Evolutionary conservation across 140 eudicot genomes (phyloP).

Genomic region (Erigeron philadelphicus): DNA sequence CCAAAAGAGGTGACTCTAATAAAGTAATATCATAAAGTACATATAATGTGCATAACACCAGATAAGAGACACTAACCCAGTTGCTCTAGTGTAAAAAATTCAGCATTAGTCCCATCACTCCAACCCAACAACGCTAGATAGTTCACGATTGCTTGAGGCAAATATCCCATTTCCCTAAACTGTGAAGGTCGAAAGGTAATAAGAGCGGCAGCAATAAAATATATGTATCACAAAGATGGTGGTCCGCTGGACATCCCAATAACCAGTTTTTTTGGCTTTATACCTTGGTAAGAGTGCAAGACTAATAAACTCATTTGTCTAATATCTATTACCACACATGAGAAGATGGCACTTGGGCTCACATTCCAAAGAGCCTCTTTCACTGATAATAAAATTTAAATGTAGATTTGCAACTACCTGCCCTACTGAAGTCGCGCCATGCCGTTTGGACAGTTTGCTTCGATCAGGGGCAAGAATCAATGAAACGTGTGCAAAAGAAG

Average conservation of each 20-base stretch:
- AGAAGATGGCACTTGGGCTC: slow-evolving; percentile 1
- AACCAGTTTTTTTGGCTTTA: background rate
- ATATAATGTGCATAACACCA: slow-evolving; percentile 20
- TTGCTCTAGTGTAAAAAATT: slow-evolving; percentile 78
- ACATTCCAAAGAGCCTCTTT: background rate
- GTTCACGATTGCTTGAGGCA: slow-evolving; percentile 90
- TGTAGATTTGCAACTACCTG: slow-evolving; percentile 50
- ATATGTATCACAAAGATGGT: background rate
- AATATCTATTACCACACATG: background rate
- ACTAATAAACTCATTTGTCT: no score
- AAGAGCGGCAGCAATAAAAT: slow-evolving; percentile 2
- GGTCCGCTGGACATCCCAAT: background rate
- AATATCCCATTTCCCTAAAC: slow-evolving; percentile 88
- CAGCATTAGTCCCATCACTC: slow-evolving; percentile 97
- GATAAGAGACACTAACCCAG: slow-evolving; percentile 58
- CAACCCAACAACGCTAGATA: slow-evolving; percentile 90
- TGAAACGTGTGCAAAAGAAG: slow-evolving; percentile 86
- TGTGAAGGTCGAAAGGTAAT: slow-evolving; percentile 36
- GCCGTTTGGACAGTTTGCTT: slow-evolving; percentile 94
- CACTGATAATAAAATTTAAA: background rate
- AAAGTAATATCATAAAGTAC: slow-evolving; percentile 17
- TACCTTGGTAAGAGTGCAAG: background rate
- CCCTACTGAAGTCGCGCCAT: slow-evolving; percentile 99
- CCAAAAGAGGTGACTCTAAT: slow-evolving; percentile 1
- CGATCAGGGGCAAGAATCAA: slow-evolving; percentile 95